Base-by-base conservation (phyloP, 108 stramenopile species). In the Discostella pseudostelligera region DNA sequence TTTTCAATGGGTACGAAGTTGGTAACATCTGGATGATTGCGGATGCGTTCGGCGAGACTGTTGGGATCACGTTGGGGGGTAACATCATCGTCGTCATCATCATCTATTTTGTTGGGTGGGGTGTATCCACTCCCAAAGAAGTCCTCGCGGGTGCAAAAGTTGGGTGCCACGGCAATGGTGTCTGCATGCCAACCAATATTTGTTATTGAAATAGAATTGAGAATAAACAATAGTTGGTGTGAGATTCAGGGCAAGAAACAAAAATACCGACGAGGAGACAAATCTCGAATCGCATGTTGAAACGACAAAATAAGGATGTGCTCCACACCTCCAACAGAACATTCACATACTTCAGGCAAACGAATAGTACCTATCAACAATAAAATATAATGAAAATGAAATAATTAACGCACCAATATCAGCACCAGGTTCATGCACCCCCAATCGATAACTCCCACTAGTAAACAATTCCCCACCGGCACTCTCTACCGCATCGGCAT, bases 381-480 rank as follows among this genome's bases (percentile, higher is more conserved):
- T n/a, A n/a, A n/a, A 20, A 22, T 13, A 22, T 8, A 22, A 22
- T 8, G 47, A 7, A 16, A 22, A 22, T 8, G 47, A 20, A 48
- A 25, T 5, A 12, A 10, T 12, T 22, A 36, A 58, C 68, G 21
- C 46, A 69, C 68, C 98, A 72, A 99, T 98, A 76, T 99, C 99
- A 11, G 97, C 94, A 8, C 97, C 97, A 0, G 96, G 96, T 77
- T 96, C 96, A 62, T 96, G 93, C 21, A 99, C 93, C 48, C 95
- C 88, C 49, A 99, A 71, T 35, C 96, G 84, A 76, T 97, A 98
- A 39, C 88, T 90, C 12, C 99, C 99, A 36, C 90, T 90, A 1
- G 94, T 95, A 62, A 88, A 92, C 50, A 95, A 67, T 60, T 87
- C 81, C 22, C 94, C 94, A 20, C 94, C 94, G 4, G 91, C 89